Conservation (phyloP, 768 basidiomycete species). For the Lactarius indigo region DNA sequence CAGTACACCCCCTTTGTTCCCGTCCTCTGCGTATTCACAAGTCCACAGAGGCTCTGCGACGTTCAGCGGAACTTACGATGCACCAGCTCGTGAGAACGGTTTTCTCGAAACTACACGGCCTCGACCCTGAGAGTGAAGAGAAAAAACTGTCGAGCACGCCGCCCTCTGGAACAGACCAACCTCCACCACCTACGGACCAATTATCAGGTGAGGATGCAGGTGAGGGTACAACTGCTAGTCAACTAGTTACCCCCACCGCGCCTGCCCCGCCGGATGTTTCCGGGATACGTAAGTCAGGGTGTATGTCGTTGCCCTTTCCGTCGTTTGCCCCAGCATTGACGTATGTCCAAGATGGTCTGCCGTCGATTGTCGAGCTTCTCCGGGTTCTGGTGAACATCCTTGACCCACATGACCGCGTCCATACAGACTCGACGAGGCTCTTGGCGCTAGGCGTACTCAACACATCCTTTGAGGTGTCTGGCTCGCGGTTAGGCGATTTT, state of each 20-base stretch:
- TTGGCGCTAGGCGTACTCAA: slow-evolving; percentile 86
- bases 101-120: slow-evolving; percentile 65
- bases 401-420: slow-evolving; percentile 90
- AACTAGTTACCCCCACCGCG: slow-evolving; percentile 1
- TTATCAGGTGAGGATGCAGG: background rate
- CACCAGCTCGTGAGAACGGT: slow-evolving; percentile 80
- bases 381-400: slow-evolving; percentile 93
- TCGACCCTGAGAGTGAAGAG: slow-evolving; percentile 69
- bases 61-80: slow-evolving; percentile 87
- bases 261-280: background rate
- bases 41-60: slow-evolving; percentile 71
- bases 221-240: background rate
- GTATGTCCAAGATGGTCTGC: slow-evolving; percentile 67
- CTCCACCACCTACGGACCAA: background rate
- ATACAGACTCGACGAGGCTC: slow-evolving; percentile 93
- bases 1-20: slow-evolving; percentile 32
- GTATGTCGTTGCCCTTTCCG: slow-evolving; percentile 2
- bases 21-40: slow-evolving; percentile 19
- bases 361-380: slow-evolving; percentile 85
- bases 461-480: slow-evolving; percentile 81
- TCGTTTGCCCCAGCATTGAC: background rate
- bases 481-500: slow-evolving; percentile 68
- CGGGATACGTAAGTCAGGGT: slow-evolving; percentile 2
- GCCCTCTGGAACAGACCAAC: slow-evolving; percentile 2
- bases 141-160: slow-evolving; percentile 50